Evolutionary conservation across 192 early-diverging fungal species (phyloP).

Genomic region (Chytriomyces sp.): DNA sequence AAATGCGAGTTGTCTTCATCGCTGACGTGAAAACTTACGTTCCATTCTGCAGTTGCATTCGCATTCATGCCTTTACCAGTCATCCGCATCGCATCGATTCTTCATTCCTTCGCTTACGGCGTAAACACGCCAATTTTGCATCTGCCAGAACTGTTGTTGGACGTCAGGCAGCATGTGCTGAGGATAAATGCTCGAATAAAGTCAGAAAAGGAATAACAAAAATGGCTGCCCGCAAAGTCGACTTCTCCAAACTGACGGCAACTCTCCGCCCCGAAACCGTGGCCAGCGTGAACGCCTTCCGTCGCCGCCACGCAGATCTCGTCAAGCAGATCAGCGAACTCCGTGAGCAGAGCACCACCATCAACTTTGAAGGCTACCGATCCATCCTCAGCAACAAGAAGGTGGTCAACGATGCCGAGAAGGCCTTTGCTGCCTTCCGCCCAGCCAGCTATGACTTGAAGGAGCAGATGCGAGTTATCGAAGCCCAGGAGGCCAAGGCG

Average conservation of each 20-base stretch:
- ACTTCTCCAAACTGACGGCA: slow-evolving; percentile 86
- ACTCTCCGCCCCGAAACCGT: slow-evolving; percentile 90
- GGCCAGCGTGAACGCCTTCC: slow-evolving; percentile 84
- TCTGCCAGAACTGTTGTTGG: no score
- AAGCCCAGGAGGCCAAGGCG: slow-evolving; percentile 57
- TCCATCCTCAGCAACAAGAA: slow-evolving; percentile 88
- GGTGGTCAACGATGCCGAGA: slow-evolving; percentile 89
- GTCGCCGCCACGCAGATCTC: slow-evolving; percentile 92
- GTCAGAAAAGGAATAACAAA: neutral
- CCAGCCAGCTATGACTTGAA: slow-evolving; percentile 81
- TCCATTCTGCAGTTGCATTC: no score
- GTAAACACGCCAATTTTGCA: no score
- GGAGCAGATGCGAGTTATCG: slow-evolving; percentile 76
- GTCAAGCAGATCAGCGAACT: slow-evolving; percentile 81
- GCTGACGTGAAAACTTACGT: no score
- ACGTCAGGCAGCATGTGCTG: no score
- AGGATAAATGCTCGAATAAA: no score
- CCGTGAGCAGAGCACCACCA: slow-evolving; percentile 75
- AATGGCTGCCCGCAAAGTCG: slow-evolving; percentile 65
- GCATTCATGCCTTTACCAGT: no score
- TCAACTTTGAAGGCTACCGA: slow-evolving; percentile 91
- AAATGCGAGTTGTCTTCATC: no score
- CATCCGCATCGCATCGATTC: no score
- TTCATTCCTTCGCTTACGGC: no score
- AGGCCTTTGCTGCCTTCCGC: slow-evolving; percentile 79